A percentile compares a stretch with the other conserved stretches of the same genome.
Evolutionary conservation across 495 filamentous ascomycete species (phyloP).

Genomic region (Aspergillus panamensis): DNA sequence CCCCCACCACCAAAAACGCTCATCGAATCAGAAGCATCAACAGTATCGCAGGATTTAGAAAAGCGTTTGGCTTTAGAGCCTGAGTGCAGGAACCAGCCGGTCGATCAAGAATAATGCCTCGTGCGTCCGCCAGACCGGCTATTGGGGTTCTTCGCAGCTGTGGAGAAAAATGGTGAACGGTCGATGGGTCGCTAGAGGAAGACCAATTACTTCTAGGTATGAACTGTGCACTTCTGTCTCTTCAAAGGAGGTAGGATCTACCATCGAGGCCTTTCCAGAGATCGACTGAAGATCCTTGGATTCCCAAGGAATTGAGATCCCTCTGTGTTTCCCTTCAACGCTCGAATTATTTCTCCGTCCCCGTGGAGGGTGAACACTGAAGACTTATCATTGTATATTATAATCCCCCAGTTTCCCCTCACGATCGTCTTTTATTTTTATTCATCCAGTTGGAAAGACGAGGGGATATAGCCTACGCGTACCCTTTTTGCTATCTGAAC

Average conservation of each 20-base stretch:
- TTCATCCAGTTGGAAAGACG: not conserved
- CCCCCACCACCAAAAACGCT: too few relatives aligned
- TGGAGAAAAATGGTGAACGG: slow-evolving; percentile 27
- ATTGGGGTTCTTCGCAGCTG: slow-evolving; percentile 25
- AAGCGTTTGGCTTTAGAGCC: slow-evolving; percentile 2
- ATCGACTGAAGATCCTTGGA: not conserved
- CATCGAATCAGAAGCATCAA: too few relatives aligned
- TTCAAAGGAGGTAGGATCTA: not conserved
- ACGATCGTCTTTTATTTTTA: not conserved
- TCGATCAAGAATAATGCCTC: slow-evolving; percentile 7
- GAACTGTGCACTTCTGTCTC: not conserved
- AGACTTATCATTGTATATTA: slow-evolving; percentile 4
- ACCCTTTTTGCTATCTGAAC: not conserved
- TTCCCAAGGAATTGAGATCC: not conserved
- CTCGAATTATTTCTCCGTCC: not conserved
- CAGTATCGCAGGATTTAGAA: too few relatives aligned
- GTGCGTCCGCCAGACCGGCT: slow-evolving; percentile 3
- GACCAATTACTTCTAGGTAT: slow-evolving; percentile 1
- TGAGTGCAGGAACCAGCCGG: not conserved
- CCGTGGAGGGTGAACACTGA: not conserved
- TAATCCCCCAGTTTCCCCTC: slow-evolving; percentile 9
- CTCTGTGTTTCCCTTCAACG: not conserved
- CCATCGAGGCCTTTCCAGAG: not conserved
- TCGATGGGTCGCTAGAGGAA: slow-evolving; percentile 18
- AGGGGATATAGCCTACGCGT: not conserved